Evolutionary conservation across 148 eudicot species (phyloP).

Genomic region (Rhododendron griersonianum): DNA sequence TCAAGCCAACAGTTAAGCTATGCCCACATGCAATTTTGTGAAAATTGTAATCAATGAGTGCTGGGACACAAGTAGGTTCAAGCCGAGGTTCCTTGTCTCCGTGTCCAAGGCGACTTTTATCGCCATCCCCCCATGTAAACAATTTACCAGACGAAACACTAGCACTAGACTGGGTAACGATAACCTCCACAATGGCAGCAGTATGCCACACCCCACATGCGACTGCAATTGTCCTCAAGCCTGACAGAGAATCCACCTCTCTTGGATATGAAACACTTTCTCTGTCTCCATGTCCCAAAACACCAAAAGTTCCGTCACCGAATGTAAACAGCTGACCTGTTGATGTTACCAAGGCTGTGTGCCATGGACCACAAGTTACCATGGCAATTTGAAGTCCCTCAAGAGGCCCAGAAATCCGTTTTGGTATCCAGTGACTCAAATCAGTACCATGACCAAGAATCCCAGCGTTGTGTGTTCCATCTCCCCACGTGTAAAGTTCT

Average conservation of each 20-base stretch:
- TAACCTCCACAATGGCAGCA: constrained; percentile 93
- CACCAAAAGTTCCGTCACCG: constrained; percentile 98
- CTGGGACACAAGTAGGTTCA: constrained; percentile 85
- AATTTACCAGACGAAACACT: constrained; percentile 74
- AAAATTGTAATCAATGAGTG: constrained; percentile 80
- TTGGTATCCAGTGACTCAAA: constrained; percentile 93
- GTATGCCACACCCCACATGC: constrained; percentile 99
- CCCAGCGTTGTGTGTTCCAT: constrained; percentile 85
- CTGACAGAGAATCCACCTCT: constrained; percentile 84
- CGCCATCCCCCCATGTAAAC: constrained; percentile 99
- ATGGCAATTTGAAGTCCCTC: constrained; percentile 82
- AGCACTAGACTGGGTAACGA: constrained; percentile 68
- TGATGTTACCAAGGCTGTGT: constrained; percentile 80
- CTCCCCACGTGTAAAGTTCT: constrained; percentile 96
- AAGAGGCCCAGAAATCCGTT: constrained; percentile 76
- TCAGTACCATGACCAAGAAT: constrained; percentile 87
- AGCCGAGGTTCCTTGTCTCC: constrained; percentile 92
- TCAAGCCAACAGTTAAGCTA: constrained; percentile 81
- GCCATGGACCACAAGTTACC: constrained; percentile 96
- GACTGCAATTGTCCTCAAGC: constrained; percentile 77
- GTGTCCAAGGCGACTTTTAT: constrained; percentile 93
- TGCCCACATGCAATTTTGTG: constrained; percentile 94
- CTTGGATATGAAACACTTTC: constrained; percentile 64
- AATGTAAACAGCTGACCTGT: constrained; percentile 87
- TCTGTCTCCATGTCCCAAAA: constrained; percentile 87